Conservation (phyloP, 2,329 filamentous ascomycete genomes). For the Fusarium algeriense region DNA sequence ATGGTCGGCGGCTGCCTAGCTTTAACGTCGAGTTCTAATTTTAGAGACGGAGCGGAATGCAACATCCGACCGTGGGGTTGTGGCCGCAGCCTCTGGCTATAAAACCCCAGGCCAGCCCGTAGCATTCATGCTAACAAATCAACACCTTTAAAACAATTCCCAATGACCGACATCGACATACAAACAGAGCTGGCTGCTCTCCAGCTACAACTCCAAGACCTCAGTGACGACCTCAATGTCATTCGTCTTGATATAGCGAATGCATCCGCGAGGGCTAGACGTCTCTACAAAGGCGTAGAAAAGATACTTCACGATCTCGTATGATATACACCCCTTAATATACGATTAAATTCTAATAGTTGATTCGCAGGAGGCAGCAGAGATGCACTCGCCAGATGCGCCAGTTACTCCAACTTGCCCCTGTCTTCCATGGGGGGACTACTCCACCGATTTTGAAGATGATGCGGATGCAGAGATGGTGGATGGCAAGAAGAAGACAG, state of each 20-base stretch:
- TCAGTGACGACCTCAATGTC: background rate
- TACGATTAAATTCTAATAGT: background rate
- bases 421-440: background rate
- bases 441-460: background rate
- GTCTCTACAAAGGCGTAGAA: background rate
- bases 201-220: background rate
- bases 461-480: background rate
- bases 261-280: background rate
- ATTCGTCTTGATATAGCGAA: background rate
- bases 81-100: background rate
- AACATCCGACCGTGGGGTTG: background rate
- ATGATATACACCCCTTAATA: background rate
- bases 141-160: background rate
- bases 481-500: background rate
- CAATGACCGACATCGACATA: background rate
- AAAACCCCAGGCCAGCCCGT: background rate
- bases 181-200: background rate
- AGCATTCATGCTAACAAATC: background rate
- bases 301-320: background rate
- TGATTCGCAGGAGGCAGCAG: background rate
- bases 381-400: background rate
- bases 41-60: background rate
- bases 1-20: background rate
- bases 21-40: background rate
- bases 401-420: background rate